Percentiles rank a stretch among this genome's conserved stretches.
Conservation (phyloP, 2,329 filamentous ascomycete species). For the Penicillium corylophilum region DNA sequence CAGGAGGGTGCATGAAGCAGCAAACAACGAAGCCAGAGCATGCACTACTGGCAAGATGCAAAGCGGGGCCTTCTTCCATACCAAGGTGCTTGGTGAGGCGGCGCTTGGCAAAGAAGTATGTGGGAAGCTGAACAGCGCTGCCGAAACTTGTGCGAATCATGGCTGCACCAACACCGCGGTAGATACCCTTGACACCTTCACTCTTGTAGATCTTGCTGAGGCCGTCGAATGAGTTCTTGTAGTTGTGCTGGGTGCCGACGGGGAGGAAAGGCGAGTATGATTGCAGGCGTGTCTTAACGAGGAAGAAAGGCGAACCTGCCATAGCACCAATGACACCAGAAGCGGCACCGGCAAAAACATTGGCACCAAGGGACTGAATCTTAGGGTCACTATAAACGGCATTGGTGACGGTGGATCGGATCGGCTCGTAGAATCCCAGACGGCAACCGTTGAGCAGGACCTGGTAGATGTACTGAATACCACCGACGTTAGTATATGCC, state of each 20-base stretch:
- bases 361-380: conserved; percentile 83
- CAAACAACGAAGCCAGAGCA: conserved; percentile 94
- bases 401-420: conserved; percentile 69
- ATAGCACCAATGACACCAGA: conserved; percentile 90
- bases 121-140: conserved; percentile 92
- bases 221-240: conserved; percentile 82
- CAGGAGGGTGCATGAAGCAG: conserved; percentile 95
- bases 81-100: conserved; percentile 76
- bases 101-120: conserved; percentile 96
- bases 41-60: conserved; percentile 87
- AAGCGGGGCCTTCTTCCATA: conserved; percentile 84
- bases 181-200: conserved; percentile 80
- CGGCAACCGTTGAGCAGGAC: conserved; percentile 94
- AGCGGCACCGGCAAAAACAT: conserved; percentile 86
- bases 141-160: conserved; percentile 97
- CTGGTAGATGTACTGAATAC: conserved; percentile 80
- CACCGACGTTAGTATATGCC: neutral
- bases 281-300: conserved; percentile 94
- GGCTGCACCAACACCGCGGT: conserved; percentile 85
- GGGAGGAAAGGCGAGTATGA: conserved; percentile 90
- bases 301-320: conserved; percentile 94
- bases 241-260: conserved; percentile 94
- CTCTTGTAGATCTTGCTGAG: conserved; percentile 71
- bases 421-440: conserved; percentile 94
- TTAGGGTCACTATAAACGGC: conserved; percentile 69